These are phyloP conservation scores for Tarenaya hassleriana DNA, from an alignment of 345 rosid species.

Conservation along the genomic window DNA sequence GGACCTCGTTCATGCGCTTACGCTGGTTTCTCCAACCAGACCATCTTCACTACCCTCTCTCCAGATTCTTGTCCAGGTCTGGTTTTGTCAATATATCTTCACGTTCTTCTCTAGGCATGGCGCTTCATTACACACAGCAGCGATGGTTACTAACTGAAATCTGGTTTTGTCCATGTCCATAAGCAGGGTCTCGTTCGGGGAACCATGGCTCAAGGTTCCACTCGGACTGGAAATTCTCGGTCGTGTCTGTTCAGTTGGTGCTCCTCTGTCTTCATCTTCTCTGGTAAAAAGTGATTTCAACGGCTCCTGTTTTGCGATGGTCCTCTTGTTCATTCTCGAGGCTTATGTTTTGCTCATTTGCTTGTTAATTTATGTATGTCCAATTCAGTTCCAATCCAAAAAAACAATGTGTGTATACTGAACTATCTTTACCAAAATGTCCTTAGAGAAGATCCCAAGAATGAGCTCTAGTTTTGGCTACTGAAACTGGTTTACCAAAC, in stretches of 20 bases:
- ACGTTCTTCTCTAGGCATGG: too few species aligned
- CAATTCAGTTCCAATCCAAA: too few species aligned
- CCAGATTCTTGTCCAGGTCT: slow-evolving; percentile 28
- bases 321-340: neutral
- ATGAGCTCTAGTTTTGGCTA: too few species aligned
- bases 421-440: slow-evolving; percentile 15
- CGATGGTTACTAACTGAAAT: neutral
- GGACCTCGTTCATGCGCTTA: slow-evolving; percentile 48
- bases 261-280: slow-evolving; percentile 34
- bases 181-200: slow-evolving; percentile 29
- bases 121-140: neutral
- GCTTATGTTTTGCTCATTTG: too few species aligned
- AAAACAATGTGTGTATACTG: neutral
- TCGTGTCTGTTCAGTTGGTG: slow-evolving; percentile 27
- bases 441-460: neutral
- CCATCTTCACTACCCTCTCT: slow-evolving; percentile 36
- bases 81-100: slow-evolving; percentile 8
- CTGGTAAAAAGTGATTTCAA: too few species aligned
- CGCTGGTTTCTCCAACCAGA: slow-evolving; percentile 45
- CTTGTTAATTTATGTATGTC: neutral
- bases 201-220: slow-evolving; percentile 29
- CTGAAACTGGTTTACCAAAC: too few species aligned
- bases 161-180: slow-evolving; percentile 8
- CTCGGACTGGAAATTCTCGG: slow-evolving; percentile 25
- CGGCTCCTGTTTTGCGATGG: too few species aligned